Base-by-base conservation (phyloP, 148 eudicot species). In the Nepenthes gracilis region DNA sequence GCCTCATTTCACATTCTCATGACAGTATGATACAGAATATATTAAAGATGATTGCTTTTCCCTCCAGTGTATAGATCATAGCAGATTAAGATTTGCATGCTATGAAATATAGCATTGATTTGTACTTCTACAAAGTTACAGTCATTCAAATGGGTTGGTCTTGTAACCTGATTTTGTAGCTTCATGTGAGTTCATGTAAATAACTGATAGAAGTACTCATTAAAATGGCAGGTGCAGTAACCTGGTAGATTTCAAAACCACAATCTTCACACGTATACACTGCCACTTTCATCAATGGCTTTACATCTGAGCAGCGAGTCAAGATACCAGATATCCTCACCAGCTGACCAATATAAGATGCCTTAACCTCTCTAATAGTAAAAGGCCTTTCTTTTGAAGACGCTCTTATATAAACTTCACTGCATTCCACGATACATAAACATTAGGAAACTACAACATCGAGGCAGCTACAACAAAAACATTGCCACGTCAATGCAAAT, bases 171-270 rank as follows among this genome's bases (percentile, higher is more conserved):
- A 40, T 4, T 40, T 8, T 40, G 8, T 3, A 40, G 4, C 45
- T 40, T 49, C 45, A 40, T 40, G 45, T 8, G 8, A 40, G 45
- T 5, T 49, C 10, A 6, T n/a, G 15, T 10, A 49, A 11, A 11
- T 49, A 49, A 49, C 48, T 5, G 11, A n/a, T 49, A 49, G 2
- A n/a, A 12, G 12, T 10, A n/a, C n/a, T 2, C 2, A 12, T 2
- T n/a, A 10, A 2, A n/a, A 2, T 11, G 53, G 53, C 4, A 12
- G 9, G 58, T 35, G 12, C 45, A 49, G 23, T 57, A n/a, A 94
- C 99, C 99, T 94, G 97, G 64, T 94, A 94, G 64, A 94, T 94
- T 71, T 94, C 99, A 59, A 89, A 89, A 55, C 99, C 99, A 67
- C 99, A 94, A 66, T 89, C 95, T 71, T 94, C 99, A 65, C 99